These are phyloP conservation scores for Dipsacomyces acuminosporus DNA, from an alignment of 371 early-diverging fungal genomes.

Conservation along the genomic window DNA sequence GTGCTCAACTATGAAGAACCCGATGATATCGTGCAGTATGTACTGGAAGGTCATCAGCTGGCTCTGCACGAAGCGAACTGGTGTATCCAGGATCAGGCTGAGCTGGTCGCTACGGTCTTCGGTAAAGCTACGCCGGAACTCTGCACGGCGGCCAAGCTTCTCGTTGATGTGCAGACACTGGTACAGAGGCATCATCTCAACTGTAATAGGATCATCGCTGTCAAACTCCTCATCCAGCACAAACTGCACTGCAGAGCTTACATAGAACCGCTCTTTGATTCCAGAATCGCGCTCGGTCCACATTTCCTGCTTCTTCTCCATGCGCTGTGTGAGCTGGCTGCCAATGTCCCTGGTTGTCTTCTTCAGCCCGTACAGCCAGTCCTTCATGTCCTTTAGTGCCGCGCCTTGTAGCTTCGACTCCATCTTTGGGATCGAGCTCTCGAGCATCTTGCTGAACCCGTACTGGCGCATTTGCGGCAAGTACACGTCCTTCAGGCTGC, in stretches of 20 bases:
- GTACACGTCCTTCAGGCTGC: slow-evolving; percentile 27
- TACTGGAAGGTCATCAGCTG: slow-evolving; percentile 65
- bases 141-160: slow-evolving; percentile 77
- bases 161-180: slow-evolving; percentile 93
- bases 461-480: slow-evolving; percentile 26
- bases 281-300: slow-evolving; percentile 40
- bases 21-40: slow-evolving; percentile 83
- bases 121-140: slow-evolving; percentile 84
- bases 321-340: slow-evolving; percentile 71
- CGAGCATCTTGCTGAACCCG: slow-evolving; percentile 38
- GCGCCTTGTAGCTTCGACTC: slow-evolving; percentile 77
- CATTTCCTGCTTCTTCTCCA: slow-evolving; percentile 61
- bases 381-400: slow-evolving; percentile 80
- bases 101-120: slow-evolving; percentile 74
- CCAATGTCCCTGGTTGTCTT: slow-evolving; percentile 84
- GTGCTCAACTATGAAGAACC: slow-evolving; percentile 94
- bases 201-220: slow-evolving; percentile 62
- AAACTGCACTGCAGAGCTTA: slow-evolving; percentile 80
- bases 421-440: slow-evolving; percentile 69
- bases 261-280: slow-evolving; percentile 49
- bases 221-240: slow-evolving; percentile 83
- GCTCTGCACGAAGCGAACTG: slow-evolving; percentile 50
- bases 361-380: slow-evolving; percentile 83
- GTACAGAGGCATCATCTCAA: slow-evolving; percentile 92
- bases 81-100: slow-evolving; percentile 22